Evolutionary conservation across 148 eudicot species (phyloP).

Genomic region (Chenopodium berlandieri): DNA sequence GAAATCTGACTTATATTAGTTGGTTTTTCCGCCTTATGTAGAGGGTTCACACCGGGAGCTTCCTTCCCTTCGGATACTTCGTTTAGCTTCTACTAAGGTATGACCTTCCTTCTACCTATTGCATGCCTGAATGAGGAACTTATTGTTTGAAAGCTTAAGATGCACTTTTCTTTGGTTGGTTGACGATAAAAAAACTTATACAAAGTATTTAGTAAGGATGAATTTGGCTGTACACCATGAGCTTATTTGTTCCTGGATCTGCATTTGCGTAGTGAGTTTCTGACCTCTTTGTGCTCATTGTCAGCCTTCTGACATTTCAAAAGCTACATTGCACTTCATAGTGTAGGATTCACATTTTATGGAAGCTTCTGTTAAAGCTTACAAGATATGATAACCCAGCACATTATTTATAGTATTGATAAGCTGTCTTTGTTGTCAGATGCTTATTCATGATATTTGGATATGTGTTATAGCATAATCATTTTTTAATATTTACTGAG

Average conservation of each 20-base stretch:
- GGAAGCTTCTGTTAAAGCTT: neutral
- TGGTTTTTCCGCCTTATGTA: slow-evolving; percentile 30
- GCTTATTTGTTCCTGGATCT: slow-evolving; percentile 1
- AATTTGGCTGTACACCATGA: neutral
- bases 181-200: neutral
- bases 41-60: slow-evolving; percentile 96
- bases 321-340: neutral
- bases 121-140: neutral
- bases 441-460: neutral
- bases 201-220: neutral
- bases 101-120: neutral
- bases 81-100: slow-evolving; percentile 76
- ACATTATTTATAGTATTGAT: neutral
- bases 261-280: slow-evolving; percentile 3
- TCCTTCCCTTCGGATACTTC: slow-evolving; percentile 78
- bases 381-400: neutral
- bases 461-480: neutral
- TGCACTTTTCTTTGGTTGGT: neutral
- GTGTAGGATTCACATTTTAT: neutral
- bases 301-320: neutral
- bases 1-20: neutral
- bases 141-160: neutral
- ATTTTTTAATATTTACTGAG: neutral
- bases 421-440: neutral
- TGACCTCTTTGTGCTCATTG: slow-evolving; percentile 1